These are phyloP conservation scores for Exophiala sp. DNA, from an alignment of 2,329 filamentous ascomycete genomes.

Conservation along the genomic window DNA sequence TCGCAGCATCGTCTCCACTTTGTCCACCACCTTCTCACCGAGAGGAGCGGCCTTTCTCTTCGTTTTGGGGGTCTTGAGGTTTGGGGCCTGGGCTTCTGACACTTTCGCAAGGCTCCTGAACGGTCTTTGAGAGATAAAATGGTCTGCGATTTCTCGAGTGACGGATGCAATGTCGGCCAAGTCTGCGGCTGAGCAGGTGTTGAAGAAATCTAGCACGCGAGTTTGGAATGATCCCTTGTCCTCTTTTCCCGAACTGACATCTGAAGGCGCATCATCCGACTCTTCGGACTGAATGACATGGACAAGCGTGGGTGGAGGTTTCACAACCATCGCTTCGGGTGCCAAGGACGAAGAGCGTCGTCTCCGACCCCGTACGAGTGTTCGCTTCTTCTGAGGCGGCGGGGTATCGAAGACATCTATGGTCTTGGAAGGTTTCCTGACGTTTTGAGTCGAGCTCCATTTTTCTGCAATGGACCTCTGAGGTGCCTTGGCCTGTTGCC, in stretches of 20 bases:
- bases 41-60: conserved; percentile 49
- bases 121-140: conserved; percentile 67
- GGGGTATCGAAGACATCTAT: conserved; percentile 28
- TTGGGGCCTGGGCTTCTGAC: conserved; percentile 54
- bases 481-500: conserved; percentile 49
- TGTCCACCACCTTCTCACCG: conserved; percentile 62
- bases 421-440: conserved; percentile 23
- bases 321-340: conserved; percentile 26
- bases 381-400: conserved; percentile 33
- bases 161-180: conserved; percentile 76
- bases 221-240: conserved; percentile 38
- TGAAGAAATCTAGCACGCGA: conserved; percentile 72
- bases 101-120: conserved; percentile 63
- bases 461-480: conserved; percentile 54
- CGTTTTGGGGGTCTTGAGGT: conserved; percentile 48
- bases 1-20: conserved; percentile 65
- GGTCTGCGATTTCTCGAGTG: conserved; percentile 61
- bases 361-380: conserved; percentile 48
- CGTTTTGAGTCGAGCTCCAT: conserved; percentile 47
- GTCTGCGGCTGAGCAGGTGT: conserved; percentile 67
- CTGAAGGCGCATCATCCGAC: conserved; percentile 38
- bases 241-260: conserved; percentile 38
- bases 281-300: conserved; percentile 39
- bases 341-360: conserved; percentile 34
- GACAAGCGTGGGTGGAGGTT: conserved; percentile 8